Evolutionary conservation across 768 basidiomycete species (phyloP), one percentile per base, ranked within the genome.

Genomic region (Dioszegia aurantiaca): DNA sequence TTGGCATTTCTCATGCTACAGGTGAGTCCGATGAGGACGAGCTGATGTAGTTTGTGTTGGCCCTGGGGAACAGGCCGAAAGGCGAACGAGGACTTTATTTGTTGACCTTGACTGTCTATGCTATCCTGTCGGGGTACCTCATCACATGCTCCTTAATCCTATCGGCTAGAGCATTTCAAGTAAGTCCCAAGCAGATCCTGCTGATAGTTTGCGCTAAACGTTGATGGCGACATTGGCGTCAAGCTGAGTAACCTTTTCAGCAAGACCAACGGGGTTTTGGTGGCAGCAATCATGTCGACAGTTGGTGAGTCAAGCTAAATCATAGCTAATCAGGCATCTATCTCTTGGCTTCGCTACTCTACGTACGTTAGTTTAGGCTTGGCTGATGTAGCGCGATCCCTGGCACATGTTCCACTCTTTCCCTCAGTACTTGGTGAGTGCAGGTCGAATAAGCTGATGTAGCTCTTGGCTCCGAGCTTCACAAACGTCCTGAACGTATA

Each of bases 331-430:
- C 54, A 84, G 84, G 85, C 42, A 90, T 92, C 59, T 93, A 92
- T 80, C 81, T 91, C 64, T 70, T 86, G 23, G 83, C 90, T 2
- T 93, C 89, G 0, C 82, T 90, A 77, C 84, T 91, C 69, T 93
- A 89, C 67, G 88, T 90, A 62, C 79, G 88, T 80, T 31, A 19
- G 19, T 6, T 2, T 1, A 17, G 26, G 2, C 26, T 14, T n/a
- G 37, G 46, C 63, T 67, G 56, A 67, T 37, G 6, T 21, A 91
- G 88, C 86, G 89, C 61, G 93, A 97, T 77, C 93, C 93, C 4
- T 97, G 93, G 93, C 93, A 97, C 78, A 87, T 98, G 86, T 86
- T 93, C 78, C 89, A 89, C 24, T 91, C 89, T 67, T 91, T 95
- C 82, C 79, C 87, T 67, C 93, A 93, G 74, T 94, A 93, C 73